Evolutionary conservation across 2,329 filamentous ascomycete genomes (phyloP).

Genomic region (Lachnum nothofagi): DNA sequence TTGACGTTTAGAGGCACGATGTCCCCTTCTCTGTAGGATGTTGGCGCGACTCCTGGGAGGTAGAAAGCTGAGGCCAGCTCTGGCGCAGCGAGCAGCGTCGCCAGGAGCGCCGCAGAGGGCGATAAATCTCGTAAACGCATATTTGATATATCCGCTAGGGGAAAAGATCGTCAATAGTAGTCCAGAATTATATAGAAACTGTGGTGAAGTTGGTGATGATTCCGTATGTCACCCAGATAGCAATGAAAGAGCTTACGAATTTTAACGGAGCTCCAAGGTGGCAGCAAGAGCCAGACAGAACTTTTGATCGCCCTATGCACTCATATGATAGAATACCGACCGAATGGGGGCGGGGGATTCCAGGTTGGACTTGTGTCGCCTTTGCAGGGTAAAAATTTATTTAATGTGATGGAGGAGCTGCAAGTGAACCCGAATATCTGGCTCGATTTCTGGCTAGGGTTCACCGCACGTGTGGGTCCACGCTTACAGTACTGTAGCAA

Average conservation of each 20-base stretch:
- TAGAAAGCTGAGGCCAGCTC: slow-evolving; percentile 73
- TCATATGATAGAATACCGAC: slow-evolving; percentile 8
- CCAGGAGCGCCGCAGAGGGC: slow-evolving; percentile 44
- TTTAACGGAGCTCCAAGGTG: background rate
- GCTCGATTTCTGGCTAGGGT: slow-evolving; percentile 4
- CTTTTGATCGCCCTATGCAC: slow-evolving; percentile 1
- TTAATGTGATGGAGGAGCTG: background rate
- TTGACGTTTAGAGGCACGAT: slow-evolving; percentile 87
- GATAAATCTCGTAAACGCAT: slow-evolving; percentile 31
- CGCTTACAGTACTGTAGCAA: too few species aligned
- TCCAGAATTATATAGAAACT: background rate
- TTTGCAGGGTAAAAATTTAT: background rate
- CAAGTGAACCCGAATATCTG: slow-evolving; percentile 3
- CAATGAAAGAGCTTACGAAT: slow-evolving; percentile 19
- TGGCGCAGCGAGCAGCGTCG: slow-evolving; percentile 45
- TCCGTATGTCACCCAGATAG: background rate
- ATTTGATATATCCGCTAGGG: slow-evolving; percentile 13
- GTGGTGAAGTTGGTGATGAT: background rate
- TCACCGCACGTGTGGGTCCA: too few species aligned
- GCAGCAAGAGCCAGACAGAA: background rate
- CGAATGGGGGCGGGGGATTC: background rate
- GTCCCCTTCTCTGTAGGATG: slow-evolving; percentile 78
- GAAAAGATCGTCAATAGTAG: background rate
- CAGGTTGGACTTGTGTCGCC: background rate
- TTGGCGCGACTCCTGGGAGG: slow-evolving; percentile 90